Percentiles rank a stretch among this genome's conserved stretches.
Conservation (phyloP, 192 early-diverging fungal genomes). For the Chytriomyces sp. region DNA sequence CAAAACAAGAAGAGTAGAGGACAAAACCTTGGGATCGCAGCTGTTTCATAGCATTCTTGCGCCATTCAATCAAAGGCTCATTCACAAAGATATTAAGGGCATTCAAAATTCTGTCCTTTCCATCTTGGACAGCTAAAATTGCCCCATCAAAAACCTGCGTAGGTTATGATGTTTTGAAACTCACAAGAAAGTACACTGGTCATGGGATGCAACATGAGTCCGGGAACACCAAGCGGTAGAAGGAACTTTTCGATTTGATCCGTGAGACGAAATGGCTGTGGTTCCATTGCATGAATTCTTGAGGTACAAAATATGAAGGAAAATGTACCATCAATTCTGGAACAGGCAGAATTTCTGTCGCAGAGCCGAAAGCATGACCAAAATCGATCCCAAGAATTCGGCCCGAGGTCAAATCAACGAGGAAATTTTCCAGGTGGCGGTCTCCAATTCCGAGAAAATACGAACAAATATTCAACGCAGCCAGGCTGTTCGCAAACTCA, state of each 20-base stretch:
- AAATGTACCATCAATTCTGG: slow-evolving; percentile 79
- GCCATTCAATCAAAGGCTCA: slow-evolving; percentile 82
- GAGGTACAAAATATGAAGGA: no score
- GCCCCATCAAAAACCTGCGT: background rate
- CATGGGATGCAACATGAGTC: slow-evolving; percentile 71
- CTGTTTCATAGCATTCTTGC: slow-evolving; percentile 65
- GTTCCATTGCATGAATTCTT: no score
- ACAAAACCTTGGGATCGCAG: slow-evolving; percentile 54
- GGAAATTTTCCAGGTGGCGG: slow-evolving; percentile 77
- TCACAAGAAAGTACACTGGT: slow-evolving; percentile 63
- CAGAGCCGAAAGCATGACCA: slow-evolving; percentile 83
- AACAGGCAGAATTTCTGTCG: slow-evolving; percentile 73
- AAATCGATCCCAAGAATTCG: slow-evolving; percentile 78
- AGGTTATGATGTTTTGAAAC: no score
- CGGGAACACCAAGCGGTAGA: slow-evolving; percentile 66
- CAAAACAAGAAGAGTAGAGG: background rate
- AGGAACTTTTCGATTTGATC: slow-evolving; percentile 65
- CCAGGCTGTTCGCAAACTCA: slow-evolving; percentile 70
- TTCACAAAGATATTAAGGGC: slow-evolving; percentile 80
- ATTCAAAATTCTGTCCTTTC: slow-evolving; percentile 68
- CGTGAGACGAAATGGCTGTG: slow-evolving; percentile 77
- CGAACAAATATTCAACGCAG: slow-evolving; percentile 69
- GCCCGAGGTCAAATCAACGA: slow-evolving; percentile 66
- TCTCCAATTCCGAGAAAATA: slow-evolving; percentile 81
- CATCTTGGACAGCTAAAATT: slow-evolving; percentile 54